Percentiles rank a stretch among this genome's conserved stretches.
Evolutionary conservation across 306 rosid species (phyloP).

Genomic region (Pterocarpus macrocarpus): DNA sequence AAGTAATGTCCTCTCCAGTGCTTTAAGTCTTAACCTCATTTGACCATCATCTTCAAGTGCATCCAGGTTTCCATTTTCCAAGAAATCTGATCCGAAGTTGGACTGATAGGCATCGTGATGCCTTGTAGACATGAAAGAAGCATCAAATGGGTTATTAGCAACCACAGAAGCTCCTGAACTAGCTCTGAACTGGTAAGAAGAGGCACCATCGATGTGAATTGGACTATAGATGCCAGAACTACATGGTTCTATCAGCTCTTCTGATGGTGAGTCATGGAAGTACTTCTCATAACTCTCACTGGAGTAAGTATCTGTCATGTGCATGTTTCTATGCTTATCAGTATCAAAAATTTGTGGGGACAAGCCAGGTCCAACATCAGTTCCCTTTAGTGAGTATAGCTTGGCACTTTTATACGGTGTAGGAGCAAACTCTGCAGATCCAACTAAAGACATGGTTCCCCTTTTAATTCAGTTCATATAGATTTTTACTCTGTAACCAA

Average conservation of each 20-base stretch:
- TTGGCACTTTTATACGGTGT: conserved; percentile 69
- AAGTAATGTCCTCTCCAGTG: conserved; percentile 87
- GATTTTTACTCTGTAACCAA: conserved; percentile 42
- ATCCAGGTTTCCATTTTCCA: conserved; percentile 70
- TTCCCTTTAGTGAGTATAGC: conserved; percentile 72
- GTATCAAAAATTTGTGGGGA: conserved; percentile 62
- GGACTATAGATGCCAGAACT: conserved; percentile 69
- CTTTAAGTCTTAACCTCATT: conserved; percentile 84
- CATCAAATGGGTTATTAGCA: conserved; percentile 49
- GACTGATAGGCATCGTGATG: conserved; percentile 53
- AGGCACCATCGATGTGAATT: conserved; percentile 56
- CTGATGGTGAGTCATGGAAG: conserved; percentile 75
- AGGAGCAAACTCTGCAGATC: conserved; percentile 67
- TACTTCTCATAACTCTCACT: conserved; percentile 83
- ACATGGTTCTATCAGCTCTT: conserved; percentile 65
- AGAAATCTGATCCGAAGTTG: conserved; percentile 59
- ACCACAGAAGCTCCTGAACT: conserved; percentile 53
- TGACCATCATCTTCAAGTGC: conserved; percentile 55
- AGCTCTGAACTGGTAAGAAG: conserved; percentile 48
- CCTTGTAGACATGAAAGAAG: conserved; percentile 51
- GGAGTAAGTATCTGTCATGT: conserved; percentile 66
- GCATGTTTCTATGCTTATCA: conserved; percentile 59
- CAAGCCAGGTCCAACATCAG: conserved; percentile 59
- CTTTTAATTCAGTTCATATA: conserved; percentile 39
- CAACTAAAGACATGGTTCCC: conserved; percentile 72